Base-by-base conservation (phyloP, 139 green algal species). In the Chlorella ohadii region DNA sequence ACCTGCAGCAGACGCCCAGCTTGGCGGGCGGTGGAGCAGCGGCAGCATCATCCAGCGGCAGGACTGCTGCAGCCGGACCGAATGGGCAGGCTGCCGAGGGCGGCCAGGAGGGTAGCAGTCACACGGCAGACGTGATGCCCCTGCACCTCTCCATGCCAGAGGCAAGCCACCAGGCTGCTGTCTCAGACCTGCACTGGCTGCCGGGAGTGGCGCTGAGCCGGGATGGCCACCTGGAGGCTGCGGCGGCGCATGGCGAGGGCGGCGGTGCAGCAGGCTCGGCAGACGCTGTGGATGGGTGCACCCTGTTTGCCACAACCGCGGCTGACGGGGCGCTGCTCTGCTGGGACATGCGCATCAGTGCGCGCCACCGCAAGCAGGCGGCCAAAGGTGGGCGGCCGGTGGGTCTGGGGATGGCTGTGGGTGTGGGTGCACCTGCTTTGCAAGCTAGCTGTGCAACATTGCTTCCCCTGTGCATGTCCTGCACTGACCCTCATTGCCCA, bases 151-250 rank as follows among this genome's bases (percentile, higher is more conserved):
- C 92, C 17, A 65, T 86, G 34, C 66, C 93, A 3, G 93, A 96
- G 72, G 85, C 87, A 71, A 93, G 86, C 20, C 94, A 97, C 89
- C 87, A 89, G 15, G 78, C 82, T 71, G 44, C 86, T 36, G 87
- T 98, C 23, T 93, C 91, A 16, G 93, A 97, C 88, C 74, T 98
- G 36, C 80, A 92, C 22, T 98, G 95, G 95, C 90, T 97, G 51
- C 92, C 92, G 0, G 93, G 92, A 25, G 84, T 94, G 12, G 89
- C 94, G 41, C 83, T 95, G 34, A 90, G 74, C 19, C 47, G 78
- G 23, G 74, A 88, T 17, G 87, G 89, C 17, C 81, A 86, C 39
- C 39, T 91, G 31, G 41, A 64, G 39, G 36, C 51, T 3, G 39
- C 27, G 31, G n/a, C 65, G 16, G 11, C 65, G 31, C 64, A 41